Conservation (phyloP, 2,329 filamentous ascomycete genomes). For the Ploettnerulaceae sp. region DNA sequence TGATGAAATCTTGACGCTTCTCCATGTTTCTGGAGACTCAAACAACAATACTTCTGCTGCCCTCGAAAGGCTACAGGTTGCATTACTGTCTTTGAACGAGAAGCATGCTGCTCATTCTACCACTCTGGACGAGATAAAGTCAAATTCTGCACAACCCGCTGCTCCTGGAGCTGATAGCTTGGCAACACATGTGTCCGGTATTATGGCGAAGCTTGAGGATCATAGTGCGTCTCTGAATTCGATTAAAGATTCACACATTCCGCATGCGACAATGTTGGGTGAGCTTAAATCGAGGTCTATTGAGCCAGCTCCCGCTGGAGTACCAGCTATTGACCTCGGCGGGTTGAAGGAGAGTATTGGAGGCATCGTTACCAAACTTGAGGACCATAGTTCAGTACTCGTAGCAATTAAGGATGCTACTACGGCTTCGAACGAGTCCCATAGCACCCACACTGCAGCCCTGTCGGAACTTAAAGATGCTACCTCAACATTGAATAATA, state of each 20-base stretch:
- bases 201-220: conserved; percentile 3
- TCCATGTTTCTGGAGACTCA: conserved; percentile 27
- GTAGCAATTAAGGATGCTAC: conserved; percentile 16
- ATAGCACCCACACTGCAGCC: conserved; percentile 12
- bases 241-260: conserved; percentile 11
- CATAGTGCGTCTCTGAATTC: conserved; percentile 8
- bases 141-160: conserved; percentile 2
- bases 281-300: conserved; percentile 17
- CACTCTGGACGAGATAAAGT: conserved; percentile 7
- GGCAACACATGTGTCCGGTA: conserved; percentile 1
- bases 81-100: conserved; percentile 18
- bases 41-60: conserved; percentile 18
- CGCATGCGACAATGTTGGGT: conserved; percentile 12
- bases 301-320: not conserved
- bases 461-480: conserved; percentile 21
- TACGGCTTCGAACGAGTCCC: conserved; percentile 13
- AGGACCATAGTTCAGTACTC: conserved; percentile 14
- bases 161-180: conserved; percentile 1
- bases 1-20: conserved; percentile 31
- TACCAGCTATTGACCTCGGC: not conserved
- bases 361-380: not conserved
- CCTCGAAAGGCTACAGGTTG: conserved; percentile 19
- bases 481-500: not conserved
- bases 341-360: not conserved
- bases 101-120: conserved; percentile 9